Evolutionary conservation across 768 basidiomycete genomes (phyloP).

Genomic region (Naganishia onofrii): DNA sequence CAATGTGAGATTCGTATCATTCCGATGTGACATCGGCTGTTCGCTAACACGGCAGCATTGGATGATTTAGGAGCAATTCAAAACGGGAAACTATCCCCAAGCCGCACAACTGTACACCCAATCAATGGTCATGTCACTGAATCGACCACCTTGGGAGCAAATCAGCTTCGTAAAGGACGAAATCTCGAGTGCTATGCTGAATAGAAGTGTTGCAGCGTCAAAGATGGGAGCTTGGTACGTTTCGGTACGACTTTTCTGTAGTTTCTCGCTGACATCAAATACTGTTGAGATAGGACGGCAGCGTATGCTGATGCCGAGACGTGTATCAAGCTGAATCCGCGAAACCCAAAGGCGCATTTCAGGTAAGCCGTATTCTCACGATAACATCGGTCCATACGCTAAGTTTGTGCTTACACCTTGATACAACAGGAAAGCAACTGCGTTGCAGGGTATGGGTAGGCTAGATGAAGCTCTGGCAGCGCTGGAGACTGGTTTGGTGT

Average conservation of each 20-base stretch:
- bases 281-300: constrained; percentile 36
- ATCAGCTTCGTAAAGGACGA: constrained; percentile 81
- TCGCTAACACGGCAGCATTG: not conserved
- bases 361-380: constrained; percentile 51
- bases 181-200: constrained; percentile 81
- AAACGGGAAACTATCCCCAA: constrained; percentile 64
- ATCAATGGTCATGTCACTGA: constrained; percentile 71
- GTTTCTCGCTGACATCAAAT: constrained; percentile 10
- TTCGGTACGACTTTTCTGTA: not conserved
- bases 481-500: constrained; percentile 75
- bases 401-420: not conserved
- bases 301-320: constrained; percentile 72
- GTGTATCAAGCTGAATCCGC: constrained; percentile 75
- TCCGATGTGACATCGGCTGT: not conserved
- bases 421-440: constrained; percentile 66
- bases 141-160: constrained; percentile 87
- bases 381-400: not conserved
- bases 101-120: constrained; percentile 77
- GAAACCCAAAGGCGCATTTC: constrained; percentile 96
- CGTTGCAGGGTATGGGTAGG: constrained; percentile 69
- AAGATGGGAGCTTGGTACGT: constrained; percentile 65
- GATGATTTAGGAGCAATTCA: constrained; percentile 66
- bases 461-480: constrained; percentile 77
- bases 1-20: constrained; percentile 64
- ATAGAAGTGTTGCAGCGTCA: constrained; percentile 82